Evolutionary conservation across 129 eudicot species (phyloP), one percentile per base, ranked within the genome.

Genomic region (Arctium minus): DNA sequence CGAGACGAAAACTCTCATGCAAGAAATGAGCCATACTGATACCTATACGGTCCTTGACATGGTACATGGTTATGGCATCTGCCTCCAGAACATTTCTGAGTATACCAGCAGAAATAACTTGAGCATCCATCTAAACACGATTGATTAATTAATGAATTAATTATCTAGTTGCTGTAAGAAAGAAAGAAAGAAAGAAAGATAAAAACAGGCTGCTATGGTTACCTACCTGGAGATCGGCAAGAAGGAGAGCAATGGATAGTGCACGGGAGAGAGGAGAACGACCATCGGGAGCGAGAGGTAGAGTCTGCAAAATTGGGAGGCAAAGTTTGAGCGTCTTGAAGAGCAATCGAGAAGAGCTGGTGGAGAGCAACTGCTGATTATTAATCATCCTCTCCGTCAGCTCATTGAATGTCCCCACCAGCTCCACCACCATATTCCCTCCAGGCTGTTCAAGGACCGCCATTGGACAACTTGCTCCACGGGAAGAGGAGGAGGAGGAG

Each of bases 221-320:
- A 90, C 97, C 97, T 76, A 90, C 97, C 97, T 94, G 96, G 76
- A 94, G 96, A 89, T 94, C 94, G 67, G 97, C 97, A 75, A 92
- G 94, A 6, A 92, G 85, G 44, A 92, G 81, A 53, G 97, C 98
- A 8, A 91, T 80, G 32, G 97, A 91, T 32, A 94, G 78, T 17
- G 97, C 94, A 48, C 85, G 87, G 39, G 94, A 86, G 72, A 94
- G 91, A 1, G 94, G 94, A 5, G 97, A 89, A 9, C 97, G 92
- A 12, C 96, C 97, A 76, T 91, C 96, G 9, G 97, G 95, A n/a
- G 92, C 76, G 3, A 84, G 82, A 18, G 97, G 90, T 0, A 94
- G 85, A 17, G 91, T 31, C 37, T 88, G 96, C 42, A 94, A 84
- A 18, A 94, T 81, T 0, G 98, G 97, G 13, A 94, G 88, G 1